Base-by-base conservation (phyloP, 176 grass and related monocot species). In the Canna indica region DNA sequence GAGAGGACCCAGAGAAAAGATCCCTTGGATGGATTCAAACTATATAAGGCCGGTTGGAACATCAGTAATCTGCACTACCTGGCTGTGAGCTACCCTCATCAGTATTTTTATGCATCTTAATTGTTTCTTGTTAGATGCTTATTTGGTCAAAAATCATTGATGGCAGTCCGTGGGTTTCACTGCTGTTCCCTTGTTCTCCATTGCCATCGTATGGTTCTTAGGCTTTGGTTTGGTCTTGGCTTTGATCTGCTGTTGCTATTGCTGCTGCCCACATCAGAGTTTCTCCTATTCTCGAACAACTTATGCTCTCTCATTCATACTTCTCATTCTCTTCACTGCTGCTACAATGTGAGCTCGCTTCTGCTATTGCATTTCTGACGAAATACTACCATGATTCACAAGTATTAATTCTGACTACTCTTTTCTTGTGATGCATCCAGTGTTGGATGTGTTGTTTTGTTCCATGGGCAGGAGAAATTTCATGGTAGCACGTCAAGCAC, bases 31-130 rank as follows among this genome's bases (percentile, higher is more conserved):
- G 79, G 83, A 42, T 85, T 97, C 69, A 64, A 71, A 57, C 46
- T 72, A 52, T 97, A 92, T 84, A 81, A 64, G 38, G 86, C 77
- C 58, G 93, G 93, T 10, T 92, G 93, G 93, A 97, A 97, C 83
- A 97, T 97, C 73, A 97, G 86, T 72, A 41, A 87, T 81, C 16
- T 56, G 33, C 86, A 97, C 81, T 97, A 97, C 74, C 64, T 77
- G 59, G 84, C 88, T 9, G 93, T 97, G 83, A 85, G 92, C 36
- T 67, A 16, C 34, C 31, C 24, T 18, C n/a, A n/a, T 35, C 48
- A 24, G 36, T 69, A 18, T 24, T 14, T 34, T 59, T 63, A 4
- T 44, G 18, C 54, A 41, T 56, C 28, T 61, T n/a, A 22, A 9
- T 26, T 30, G 38, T 30, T 30, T 18, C 31, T 56, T 28, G 41